Conservation (phyloP, 495 filamentous ascomycete species). For the Pyrenopolyporus hunteri region DNA sequence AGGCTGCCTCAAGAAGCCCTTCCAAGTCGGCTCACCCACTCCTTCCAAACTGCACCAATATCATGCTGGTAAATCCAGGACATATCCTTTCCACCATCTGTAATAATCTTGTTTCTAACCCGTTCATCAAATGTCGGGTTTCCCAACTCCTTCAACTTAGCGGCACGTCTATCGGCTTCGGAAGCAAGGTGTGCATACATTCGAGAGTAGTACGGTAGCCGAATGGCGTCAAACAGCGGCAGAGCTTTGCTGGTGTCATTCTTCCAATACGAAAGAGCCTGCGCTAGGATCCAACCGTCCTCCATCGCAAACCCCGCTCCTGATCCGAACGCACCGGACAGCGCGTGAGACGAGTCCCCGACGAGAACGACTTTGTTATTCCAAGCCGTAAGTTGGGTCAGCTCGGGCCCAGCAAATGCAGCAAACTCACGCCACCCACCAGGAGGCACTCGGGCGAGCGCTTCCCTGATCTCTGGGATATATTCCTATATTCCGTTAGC, state of each 20-base stretch:
- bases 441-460: slow-evolving; percentile 44
- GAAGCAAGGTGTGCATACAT: slow-evolving; percentile 49
- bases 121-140: slow-evolving; percentile 38
- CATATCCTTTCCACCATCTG: slow-evolving; percentile 44
- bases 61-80: slow-evolving; percentile 56
- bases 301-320: slow-evolving; percentile 59
- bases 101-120: slow-evolving; percentile 40
- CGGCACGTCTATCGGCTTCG: slow-evolving; percentile 33
- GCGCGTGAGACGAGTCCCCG: slow-evolving; percentile 57
- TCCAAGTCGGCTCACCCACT: slow-evolving; percentile 28
- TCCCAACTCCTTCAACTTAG: slow-evolving; percentile 31
- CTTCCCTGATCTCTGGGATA: slow-evolving; percentile 45
- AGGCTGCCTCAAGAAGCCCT: slow-evolving; percentile 1
- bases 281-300: slow-evolving; percentile 56
- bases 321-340: slow-evolving; percentile 56
- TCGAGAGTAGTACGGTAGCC: slow-evolving; percentile 52
- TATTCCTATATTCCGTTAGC: slow-evolving; percentile 37
- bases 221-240: slow-evolving; percentile 50
- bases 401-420: slow-evolving; percentile 49
- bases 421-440: slow-evolving; percentile 54
- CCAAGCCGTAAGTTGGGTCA: slow-evolving; percentile 49
- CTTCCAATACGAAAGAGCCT: slow-evolving; percentile 45
- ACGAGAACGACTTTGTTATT: slow-evolving; percentile 53
- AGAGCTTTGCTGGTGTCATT: slow-evolving; percentile 44
- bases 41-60: slow-evolving; percentile 50